A percentile compares a stretch with the other conserved stretches of the same genome.
Conservation (phyloP, 75 land plant genomes). For the Selaginella moellendorffii region DNA sequence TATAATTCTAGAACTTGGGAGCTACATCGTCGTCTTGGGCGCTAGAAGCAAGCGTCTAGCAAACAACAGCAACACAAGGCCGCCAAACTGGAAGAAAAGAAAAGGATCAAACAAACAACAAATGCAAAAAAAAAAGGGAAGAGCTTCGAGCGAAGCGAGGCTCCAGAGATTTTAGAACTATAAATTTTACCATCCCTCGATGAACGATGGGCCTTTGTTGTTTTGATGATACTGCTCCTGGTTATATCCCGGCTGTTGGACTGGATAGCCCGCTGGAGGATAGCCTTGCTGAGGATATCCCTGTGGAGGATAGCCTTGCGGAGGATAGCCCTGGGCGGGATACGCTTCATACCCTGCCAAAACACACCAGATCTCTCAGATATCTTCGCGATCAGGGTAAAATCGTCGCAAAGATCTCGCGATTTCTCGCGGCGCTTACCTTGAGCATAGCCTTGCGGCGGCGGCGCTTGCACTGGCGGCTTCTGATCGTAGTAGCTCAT, state of each 20-base stretch:
- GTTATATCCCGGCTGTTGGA: neutral
- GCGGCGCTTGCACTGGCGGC: conserved; percentile 12
- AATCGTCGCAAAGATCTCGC: neutral
- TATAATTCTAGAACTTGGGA: too few species aligned
- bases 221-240: neutral
- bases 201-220: neutral
- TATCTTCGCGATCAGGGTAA: neutral
- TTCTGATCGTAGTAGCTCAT: conserved; percentile 17
- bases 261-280: neutral
- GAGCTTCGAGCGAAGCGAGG: neutral
- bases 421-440: neutral
- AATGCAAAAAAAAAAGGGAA: neutral
- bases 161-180: too few species aligned
- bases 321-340: neutral
- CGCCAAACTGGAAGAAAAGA: neutral
- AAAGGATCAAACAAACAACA: neutral
- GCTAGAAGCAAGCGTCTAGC: neutral
- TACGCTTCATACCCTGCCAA: neutral
- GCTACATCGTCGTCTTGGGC: too few species aligned
- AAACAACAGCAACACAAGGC: neutral
- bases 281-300: neutral
- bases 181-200: neutral
- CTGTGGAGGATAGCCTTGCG: neutral
- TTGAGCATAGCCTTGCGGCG: conserved; percentile 10
- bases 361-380: neutral